Evolutionary conservation across 495 filamentous ascomycete genomes (phyloP), one percentile per base, ranked within the genome.

Genomic region (Neurospora pannonica): DNA sequence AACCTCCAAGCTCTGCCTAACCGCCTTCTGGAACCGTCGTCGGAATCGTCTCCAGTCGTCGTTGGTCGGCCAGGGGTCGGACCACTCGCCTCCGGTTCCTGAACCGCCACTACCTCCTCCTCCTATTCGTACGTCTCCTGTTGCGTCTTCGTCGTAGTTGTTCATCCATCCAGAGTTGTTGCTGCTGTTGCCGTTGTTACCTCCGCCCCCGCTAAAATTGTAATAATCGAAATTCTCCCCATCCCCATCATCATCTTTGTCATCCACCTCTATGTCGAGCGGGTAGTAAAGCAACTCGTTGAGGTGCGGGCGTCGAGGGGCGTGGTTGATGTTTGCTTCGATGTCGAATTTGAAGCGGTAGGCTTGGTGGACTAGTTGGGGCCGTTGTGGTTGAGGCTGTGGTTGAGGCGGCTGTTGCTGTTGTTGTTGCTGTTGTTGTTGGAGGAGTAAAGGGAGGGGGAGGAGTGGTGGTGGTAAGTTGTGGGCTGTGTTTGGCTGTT

Each of bases 271-370:
- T 10, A 78, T 78, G 42, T 83, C 81, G 15, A 84, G 79, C 19
- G 84, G 84, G 77, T 85, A 85, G 72, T 81, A 79, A 5, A 83
- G 78, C 24, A 86, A 77, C 74, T 82, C 80, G 74, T 84, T 85
- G 73, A 83, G 79, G 75, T 83, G 83, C 19, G 84, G 85, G 2
- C 83, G 80, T 17, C 83, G 83, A 36, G 82, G 76, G 48, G 83
- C 80, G 67, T 85, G 81, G 74, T 86, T 84, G 76, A 86, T 82
- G 80, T 85, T 86, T 71, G 82, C 80, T 70, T 85, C 83, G 70
- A 86, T 82, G 77, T 86, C 84, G 73, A 85, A 86, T 73, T 84
- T 84, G 77, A 84, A 86, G 71, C 84, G 81, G 77, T 86, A 86
- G n/a, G 85, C 81, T 73, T 86, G 83, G 79, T 84, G 85, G 37